Evolutionary conservation across 2,329 filamentous ascomycete genomes (phyloP), one percentile per base, ranked within the genome.

Genomic region (Pseudogymnoascus sp.): DNA sequence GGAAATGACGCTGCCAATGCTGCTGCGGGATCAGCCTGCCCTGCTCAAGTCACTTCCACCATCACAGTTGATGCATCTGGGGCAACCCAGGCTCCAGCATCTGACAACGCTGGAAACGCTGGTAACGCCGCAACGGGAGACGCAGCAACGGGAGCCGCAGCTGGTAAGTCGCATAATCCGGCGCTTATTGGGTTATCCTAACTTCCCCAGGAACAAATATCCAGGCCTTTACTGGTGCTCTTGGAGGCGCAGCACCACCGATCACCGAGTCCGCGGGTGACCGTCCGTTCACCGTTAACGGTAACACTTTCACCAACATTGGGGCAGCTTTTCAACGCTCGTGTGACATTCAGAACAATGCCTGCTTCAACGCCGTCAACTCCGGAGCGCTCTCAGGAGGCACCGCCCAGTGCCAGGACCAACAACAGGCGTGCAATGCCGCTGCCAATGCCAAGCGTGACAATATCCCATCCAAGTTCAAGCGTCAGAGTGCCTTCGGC

Each of bases 301-400:
- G 80, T 57, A 74, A 76, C 74, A 84, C 76, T 37, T 87, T 88
- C 69, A 79, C 79, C 38, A 80, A 80, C 69, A 70, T 80, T 65
- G 73, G 70, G 2, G 80, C 79, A 8, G 85, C 85, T 18, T 73
- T 80, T 39, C 79, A 85, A 72, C 77, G 85, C 54, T 79, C 82
- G 35, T 88, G 85, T 69, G 79, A 84, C 63, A 78, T 85, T 61
- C 83, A 87, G 74, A 81, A 84, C 74, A 87, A 86, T 67, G 73
- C 70, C 3, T 88, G 85, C 67, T 75, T 80, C 11, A 74, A 84
- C 64, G 78, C 78, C 28, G 80, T 80, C 61, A 87, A 86, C 70
- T 67, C 73, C 11, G 81, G 82, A 18, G 62, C 71, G 58, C 66
- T 75, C 12, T 65, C 69, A 3, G 76, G 75, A 39, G 70, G 76